These are phyloP conservation scores for Fistulinella cinereoalba DNA, from an alignment of 1,284 basidiomycete genomes.

Conservation along the genomic window DNA sequence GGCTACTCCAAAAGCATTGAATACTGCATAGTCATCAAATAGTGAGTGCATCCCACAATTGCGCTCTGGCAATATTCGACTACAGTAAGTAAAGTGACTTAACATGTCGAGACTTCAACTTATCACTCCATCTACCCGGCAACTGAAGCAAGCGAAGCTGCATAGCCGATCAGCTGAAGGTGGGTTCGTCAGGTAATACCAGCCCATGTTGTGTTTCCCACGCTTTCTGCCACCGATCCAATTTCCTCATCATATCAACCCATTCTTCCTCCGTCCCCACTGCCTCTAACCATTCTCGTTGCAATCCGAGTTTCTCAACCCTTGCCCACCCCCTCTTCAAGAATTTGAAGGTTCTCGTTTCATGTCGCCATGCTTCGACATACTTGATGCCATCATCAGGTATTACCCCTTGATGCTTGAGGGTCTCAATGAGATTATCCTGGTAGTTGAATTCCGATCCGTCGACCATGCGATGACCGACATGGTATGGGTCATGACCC, in stretches of 20 bases:
- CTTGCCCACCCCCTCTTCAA: constrained; percentile 46
- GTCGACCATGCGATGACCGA: constrained; percentile 47
- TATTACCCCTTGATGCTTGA: constrained; percentile 42
- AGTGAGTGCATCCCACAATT: too few relatives aligned
- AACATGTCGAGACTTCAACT: too few relatives aligned
- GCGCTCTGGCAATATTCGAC: too few relatives aligned
- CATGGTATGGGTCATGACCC: constrained; percentile 48
- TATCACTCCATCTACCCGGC: too few relatives aligned
- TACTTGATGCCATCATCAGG: constrained; percentile 43
- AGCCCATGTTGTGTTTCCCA: constrained; percentile 38
- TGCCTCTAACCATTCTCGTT: constrained; percentile 37
- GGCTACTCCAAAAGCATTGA: too few relatives aligned
- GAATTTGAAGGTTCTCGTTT: constrained; percentile 33
- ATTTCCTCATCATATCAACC: constrained; percentile 45
- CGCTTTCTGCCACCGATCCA: constrained; percentile 46
- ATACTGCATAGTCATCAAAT: too few relatives aligned
- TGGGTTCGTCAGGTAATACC: constrained; percentile 8
- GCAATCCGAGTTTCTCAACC: constrained; percentile 39
- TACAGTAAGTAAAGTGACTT: too few relatives aligned
- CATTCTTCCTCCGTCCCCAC: constrained; percentile 44
- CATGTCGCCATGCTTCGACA: constrained; percentile 49
- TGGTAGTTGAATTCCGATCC: constrained; percentile 47
- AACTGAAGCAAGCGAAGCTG: too few relatives aligned
- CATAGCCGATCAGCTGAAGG: constrained; percentile 4
- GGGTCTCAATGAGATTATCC: constrained; percentile 43